These are phyloP conservation scores for Phytophthora pini DNA, from an alignment of 352 stramenopile species.

Conservation along the genomic window DNA sequence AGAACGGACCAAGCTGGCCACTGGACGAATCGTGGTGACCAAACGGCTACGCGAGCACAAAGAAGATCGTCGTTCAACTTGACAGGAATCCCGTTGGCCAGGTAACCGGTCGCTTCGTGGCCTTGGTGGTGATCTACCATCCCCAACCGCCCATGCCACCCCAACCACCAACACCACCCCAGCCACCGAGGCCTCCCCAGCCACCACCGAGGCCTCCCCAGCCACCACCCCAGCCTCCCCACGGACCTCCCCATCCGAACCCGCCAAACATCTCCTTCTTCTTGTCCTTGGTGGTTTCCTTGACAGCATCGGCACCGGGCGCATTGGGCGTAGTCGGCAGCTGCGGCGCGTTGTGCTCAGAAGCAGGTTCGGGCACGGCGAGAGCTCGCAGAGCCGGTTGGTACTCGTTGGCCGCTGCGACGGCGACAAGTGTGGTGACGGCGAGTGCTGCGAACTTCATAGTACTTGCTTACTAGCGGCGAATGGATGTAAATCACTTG, in stretches of 20 bases:
- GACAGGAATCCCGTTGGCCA: neutral
- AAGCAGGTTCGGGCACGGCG: conserved; percentile 2
- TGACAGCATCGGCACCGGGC: neutral
- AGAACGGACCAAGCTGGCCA: too few species aligned
- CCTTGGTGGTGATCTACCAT: neutral
- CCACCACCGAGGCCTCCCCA: conserved; percentile 6
- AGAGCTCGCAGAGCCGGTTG: conserved; percentile 7
- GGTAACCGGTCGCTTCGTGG: too few species aligned
- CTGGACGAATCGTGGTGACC: too few species aligned
- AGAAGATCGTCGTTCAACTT: neutral
- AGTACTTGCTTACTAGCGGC: neutral
- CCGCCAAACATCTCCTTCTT: conserved; percentile 10
- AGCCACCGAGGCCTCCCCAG: conserved; percentile 6
- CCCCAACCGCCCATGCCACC: conserved; percentile 1
- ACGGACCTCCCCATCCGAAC: conserved; percentile 4
- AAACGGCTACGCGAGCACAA: too few species aligned
- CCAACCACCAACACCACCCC: neutral
- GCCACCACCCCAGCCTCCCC: conserved; percentile 10
- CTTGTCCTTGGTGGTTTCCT: neutral
- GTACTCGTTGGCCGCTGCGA: conserved; percentile 2
- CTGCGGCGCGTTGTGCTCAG: neutral
- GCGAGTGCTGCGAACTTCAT: conserved; percentile 8
- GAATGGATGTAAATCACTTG: neutral
- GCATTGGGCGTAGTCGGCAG: neutral
- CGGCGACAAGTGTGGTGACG: conserved; percentile 9